These are phyloP conservation scores for Rhizopogon roseolus DNA, from an alignment of 768 basidiomycete genomes.

Conservation along the genomic window DNA sequence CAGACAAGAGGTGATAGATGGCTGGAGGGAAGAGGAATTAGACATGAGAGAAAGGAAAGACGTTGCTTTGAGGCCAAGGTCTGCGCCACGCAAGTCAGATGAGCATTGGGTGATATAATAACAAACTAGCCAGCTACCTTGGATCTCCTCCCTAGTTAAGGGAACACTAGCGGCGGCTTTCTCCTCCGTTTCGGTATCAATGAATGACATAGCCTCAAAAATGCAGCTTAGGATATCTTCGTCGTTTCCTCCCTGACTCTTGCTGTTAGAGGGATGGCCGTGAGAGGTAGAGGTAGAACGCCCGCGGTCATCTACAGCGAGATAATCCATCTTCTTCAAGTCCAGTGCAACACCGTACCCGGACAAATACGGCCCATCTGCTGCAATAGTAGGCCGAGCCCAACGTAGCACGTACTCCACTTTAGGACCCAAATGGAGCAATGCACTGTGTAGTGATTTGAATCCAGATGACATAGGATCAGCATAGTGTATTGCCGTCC, in stretches of 20 bases:
- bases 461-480: constrained; percentile 63
- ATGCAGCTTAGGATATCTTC: constrained; percentile 21
- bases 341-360: constrained; percentile 93
- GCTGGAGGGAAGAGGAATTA: constrained; percentile 39
- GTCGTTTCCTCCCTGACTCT: constrained; percentile 8
- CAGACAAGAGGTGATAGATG: constrained; percentile 11
- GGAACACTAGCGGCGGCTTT: constrained; percentile 38
- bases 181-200: constrained; percentile 23
- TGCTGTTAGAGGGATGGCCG: not conserved
- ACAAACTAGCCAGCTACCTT: constrained; percentile 31
- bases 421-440: constrained; percentile 45
- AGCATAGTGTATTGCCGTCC: constrained; percentile 77
- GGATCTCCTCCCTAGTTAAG: constrained; percentile 48
- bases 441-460: constrained; percentile 60
- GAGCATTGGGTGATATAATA: not conserved
- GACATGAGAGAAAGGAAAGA: constrained; percentile 68
- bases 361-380: constrained; percentile 42
- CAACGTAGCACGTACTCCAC: constrained; percentile 72
- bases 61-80: constrained; percentile 67
- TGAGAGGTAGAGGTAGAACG: not conserved
- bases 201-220: constrained; percentile 26
- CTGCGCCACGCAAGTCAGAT: constrained; percentile 22
- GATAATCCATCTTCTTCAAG: constrained; percentile 96
- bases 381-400: constrained; percentile 9
- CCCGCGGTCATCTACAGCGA: constrained; percentile 83